phyloP scores from a whole-genome alignment of 2,329 filamentous ascomycete genomes.

The Sphaerulina vaccinii region DNA sequence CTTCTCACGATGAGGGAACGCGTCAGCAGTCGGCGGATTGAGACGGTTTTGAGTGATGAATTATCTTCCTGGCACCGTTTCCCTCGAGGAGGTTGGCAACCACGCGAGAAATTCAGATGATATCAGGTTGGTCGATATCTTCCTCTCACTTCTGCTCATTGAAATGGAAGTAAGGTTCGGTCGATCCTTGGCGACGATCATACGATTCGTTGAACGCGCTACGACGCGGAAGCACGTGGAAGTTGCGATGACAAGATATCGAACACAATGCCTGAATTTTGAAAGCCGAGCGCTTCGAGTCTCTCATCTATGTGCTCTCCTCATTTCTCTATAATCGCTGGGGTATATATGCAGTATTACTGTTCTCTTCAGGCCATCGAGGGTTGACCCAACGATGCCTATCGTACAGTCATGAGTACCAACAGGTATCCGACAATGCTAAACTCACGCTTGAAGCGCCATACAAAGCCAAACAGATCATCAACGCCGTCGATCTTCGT shows the following conservation, averaged over 20 bases:
- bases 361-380: background rate
- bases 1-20: background rate
- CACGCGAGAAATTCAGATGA: too few relatives aligned
- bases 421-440: slow-evolving; percentile 4
- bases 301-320: slow-evolving; percentile 24
- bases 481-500: slow-evolving; percentile 21
- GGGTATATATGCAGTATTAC: slow-evolving; percentile 12
- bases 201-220: background rate
- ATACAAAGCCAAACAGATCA: slow-evolving; percentile 7
- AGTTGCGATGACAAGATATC: background rate
- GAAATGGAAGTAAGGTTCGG: background rate
- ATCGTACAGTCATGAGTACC: background rate
- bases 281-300: slow-evolving; percentile 27
- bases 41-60: too few relatives aligned
- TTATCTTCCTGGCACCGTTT: too few relatives aligned
- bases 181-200: background rate
- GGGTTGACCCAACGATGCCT: background rate
- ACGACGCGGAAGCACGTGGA: background rate
- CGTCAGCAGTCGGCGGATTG: too few relatives aligned
- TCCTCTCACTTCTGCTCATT: background rate
- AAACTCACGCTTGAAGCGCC: slow-evolving; percentile 13
- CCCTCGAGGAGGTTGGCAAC: too few relatives aligned
- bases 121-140: too few relatives aligned
- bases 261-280: background rate
- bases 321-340: slow-evolving; percentile 12